These are phyloP conservation scores for Kalmanozyma brasiliensis DNA, from an alignment of 1,284 basidiomycete genomes.

Conservation along the genomic window DNA sequence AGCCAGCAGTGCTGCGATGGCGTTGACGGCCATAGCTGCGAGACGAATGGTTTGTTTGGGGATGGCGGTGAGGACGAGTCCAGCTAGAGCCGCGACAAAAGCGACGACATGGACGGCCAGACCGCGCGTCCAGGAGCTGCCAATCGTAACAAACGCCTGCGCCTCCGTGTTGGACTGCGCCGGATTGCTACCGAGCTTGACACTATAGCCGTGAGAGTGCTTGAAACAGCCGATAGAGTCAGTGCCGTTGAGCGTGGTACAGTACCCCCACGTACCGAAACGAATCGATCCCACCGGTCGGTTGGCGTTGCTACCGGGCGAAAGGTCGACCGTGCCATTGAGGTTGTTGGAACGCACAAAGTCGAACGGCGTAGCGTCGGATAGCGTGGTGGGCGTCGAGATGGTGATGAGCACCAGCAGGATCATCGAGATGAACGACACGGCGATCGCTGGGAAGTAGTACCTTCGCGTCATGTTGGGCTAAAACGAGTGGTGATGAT, in stretches of 20 bases:
- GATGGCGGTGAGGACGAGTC: conserved; percentile 26
- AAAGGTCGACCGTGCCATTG: conserved; percentile 22
- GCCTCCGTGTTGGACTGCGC: conserved; percentile 14
- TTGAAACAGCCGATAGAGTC: conserved; percentile 34
- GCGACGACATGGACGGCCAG: conserved; percentile 49
- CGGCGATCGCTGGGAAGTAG: conserved; percentile 22
- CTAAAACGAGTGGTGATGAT: background rate
- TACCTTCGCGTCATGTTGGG: conserved; percentile 24
- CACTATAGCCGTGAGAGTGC: conserved; percentile 35
- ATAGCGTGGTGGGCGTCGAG: conserved; percentile 42
- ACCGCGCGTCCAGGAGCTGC: conserved; percentile 38
- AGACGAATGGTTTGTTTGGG: conserved; percentile 24
- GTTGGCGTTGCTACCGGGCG: conserved; percentile 14
- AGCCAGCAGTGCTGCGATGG: conserved; percentile 13
- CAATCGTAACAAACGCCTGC: conserved; percentile 20
- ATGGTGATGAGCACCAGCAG: conserved; percentile 45
- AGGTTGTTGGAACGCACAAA: conserved; percentile 26
- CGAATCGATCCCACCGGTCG: conserved; percentile 20
- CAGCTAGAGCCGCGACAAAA: conserved; percentile 29
- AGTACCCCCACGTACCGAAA: conserved; percentile 52
- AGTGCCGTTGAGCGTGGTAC: conserved; percentile 23
- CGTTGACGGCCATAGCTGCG: conserved; percentile 25
- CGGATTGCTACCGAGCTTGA: conserved; percentile 33
- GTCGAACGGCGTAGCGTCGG: conserved; percentile 40
- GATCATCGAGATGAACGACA: conserved; percentile 18